phyloP scores from a whole-genome alignment of 148 eudicot genomes.

The Cornus kousa region DNA sequence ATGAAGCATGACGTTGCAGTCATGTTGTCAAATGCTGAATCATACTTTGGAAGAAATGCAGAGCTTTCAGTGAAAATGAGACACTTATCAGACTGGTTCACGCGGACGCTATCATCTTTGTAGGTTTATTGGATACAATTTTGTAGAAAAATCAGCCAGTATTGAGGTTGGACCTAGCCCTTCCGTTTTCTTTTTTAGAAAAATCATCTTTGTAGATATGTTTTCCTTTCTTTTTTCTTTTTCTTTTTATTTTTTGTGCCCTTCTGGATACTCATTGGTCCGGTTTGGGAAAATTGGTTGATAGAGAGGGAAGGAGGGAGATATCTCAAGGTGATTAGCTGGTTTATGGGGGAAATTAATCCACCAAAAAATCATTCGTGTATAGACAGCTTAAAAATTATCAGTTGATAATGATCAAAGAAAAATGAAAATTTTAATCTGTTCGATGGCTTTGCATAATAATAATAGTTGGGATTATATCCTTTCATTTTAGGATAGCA shows the following conservation, averaged over 20 bases:
- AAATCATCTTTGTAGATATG: conserved; percentile 24
- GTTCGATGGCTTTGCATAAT: too few species aligned
- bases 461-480: too few species aligned
- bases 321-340: not conserved
- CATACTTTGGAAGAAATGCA: conserved; percentile 60
- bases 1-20: conserved; percentile 70
- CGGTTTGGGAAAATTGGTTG: conserved; percentile 15
- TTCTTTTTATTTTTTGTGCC: not conserved
- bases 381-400: conserved; percentile 10
- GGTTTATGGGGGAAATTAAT: conserved; percentile 11
- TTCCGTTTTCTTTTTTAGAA: conserved; percentile 5
- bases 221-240: conserved; percentile 12
- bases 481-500: too few species aligned
- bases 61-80: conserved; percentile 50
- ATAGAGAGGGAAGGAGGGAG: not conserved
- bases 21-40: conserved; percentile 65
- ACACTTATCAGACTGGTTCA: conserved; percentile 80
- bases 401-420: conserved; percentile 6
- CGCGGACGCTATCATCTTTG: conserved; percentile 46
- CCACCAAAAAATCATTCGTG: conserved; percentile 16
- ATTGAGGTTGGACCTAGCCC: conserved; percentile 13
- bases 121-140: conserved; percentile 47
- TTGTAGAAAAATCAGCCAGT: conserved; percentile 44
- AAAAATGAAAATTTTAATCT: not conserved
- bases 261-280: not conserved